Evolutionary conservation across 2,329 filamentous ascomycete species (phyloP), one percentile per base, ranked within the genome.

Genomic region (Aspergillus proliferans): DNA sequence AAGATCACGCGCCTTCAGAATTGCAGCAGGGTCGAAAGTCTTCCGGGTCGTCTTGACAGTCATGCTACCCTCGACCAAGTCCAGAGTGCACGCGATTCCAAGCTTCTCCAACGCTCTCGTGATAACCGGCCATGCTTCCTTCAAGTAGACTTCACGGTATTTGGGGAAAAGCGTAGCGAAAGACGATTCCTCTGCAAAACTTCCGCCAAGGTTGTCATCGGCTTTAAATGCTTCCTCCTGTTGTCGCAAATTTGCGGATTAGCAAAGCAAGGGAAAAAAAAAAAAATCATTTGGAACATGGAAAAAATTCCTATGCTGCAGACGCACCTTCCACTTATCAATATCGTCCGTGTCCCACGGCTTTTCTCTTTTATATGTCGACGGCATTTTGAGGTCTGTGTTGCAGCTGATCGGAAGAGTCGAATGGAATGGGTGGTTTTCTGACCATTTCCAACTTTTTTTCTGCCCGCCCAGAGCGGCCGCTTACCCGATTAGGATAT

Each of bases 281-380:
- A 18, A 19, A 33, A 22, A 34, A 8, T 10, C 6, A 40, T 12
- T 10, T 21, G 10, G 9, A 22, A 24, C 7, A 7, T 14, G n/a
- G 33, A 42, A 14, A 19, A 6, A 1, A 21, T 15, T 4, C 1
- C 18, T 2, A 10, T 40, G 15, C 19, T 40, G 21, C 4, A 30
- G 26, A n/a, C 38, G 51, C 44, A 85, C 84, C 77, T 90, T 92
- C 90, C 90, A 97, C 70, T 96, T 95, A 74, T 97, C 92, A 56
- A 97, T 88, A 64, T 96, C 93, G 54, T 95, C 91, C 49, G 91
- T 95, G 64, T 96, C 91, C 91, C 91, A 94, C 48, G 89, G 87
- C 71, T 95, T 95, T 3, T 94, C 88, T 58, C 82, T 86, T 54
- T 95, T 87, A 73, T 95, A 83, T 57, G 86, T 95, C 26, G 88